phyloP scores from a whole-genome alignment of 164 flowering plant species.

The Piper betle region DNA sequence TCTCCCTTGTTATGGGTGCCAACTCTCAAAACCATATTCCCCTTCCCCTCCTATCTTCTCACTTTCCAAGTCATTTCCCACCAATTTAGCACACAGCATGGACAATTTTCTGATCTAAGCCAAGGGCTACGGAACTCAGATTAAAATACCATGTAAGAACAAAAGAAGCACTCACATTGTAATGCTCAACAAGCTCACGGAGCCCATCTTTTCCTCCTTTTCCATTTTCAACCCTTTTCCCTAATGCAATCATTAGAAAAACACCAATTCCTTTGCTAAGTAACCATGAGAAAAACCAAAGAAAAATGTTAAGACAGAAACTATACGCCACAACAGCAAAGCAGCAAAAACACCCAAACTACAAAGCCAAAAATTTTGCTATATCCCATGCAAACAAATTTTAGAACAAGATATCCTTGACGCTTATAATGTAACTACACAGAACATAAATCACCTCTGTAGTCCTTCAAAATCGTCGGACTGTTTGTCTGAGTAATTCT shows the following conservation, averaged over 20 bases:
- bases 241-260: constrained; percentile 19
- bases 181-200: constrained; percentile 72
- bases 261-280: neutral
- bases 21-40: too few species aligned
- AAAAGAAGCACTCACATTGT: constrained; percentile 54
- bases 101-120: too few species aligned
- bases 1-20: too few species aligned
- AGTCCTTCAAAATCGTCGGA: constrained; percentile 53
- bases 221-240: constrained; percentile 51
- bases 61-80: too few species aligned
- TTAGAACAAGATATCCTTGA: neutral
- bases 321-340: too few species aligned
- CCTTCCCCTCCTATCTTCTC: too few species aligned
- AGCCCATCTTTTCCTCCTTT: constrained; percentile 60
- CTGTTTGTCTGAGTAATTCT: constrained; percentile 50
- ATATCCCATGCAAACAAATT: neutral
- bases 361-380: too few species aligned
- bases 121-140: too few species aligned
- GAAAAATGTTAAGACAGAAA: neutral
- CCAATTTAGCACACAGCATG: too few species aligned
- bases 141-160: neutral
- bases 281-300: neutral
- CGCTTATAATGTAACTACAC: neutral
- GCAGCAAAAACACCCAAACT: too few species aligned
- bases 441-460: constrained; percentile 34